Evolutionary conservation across 306 rosid species (phyloP).

Genomic region (Cicer judaicum): DNA sequence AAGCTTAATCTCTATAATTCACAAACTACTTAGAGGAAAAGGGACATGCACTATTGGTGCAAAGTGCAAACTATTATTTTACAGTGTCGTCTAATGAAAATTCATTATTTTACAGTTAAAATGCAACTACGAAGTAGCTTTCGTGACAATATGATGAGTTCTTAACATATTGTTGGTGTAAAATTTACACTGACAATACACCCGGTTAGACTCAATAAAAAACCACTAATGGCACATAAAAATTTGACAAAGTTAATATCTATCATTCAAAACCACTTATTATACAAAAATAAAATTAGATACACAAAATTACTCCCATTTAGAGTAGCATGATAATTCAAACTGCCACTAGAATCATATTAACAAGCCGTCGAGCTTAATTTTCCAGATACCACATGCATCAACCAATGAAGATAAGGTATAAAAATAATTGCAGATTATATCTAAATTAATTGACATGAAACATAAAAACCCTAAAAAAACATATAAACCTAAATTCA

Average conservation of each 20-base stretch:
- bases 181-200: no score
- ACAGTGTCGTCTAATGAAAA: no score
- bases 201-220: not conserved
- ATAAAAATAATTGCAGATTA: not conserved
- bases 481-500: not conserved
- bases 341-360: not conserved
- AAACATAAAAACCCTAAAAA: not conserved
- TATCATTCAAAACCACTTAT: not conserved
- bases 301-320: not conserved
- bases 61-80: no score
- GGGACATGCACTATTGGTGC: no score
- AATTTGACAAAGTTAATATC: not conserved
- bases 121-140: no score
- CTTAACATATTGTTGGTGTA: no score
- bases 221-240: not conserved
- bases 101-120: no score
- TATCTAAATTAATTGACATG: not conserved
- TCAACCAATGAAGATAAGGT: not conserved
- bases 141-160: no score
- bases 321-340: slow-evolving; percentile 20
- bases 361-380: not conserved
- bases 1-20: no score
- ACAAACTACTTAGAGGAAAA: no score
- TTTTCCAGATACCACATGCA: not conserved
- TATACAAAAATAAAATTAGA: not conserved